Percentiles rank a stretch among this genome's conserved stretches.
Evolutionary conservation across 78 protist species (phyloP).

Genomic region (slime mould (Dictyostelium discoideum)): DNA sequence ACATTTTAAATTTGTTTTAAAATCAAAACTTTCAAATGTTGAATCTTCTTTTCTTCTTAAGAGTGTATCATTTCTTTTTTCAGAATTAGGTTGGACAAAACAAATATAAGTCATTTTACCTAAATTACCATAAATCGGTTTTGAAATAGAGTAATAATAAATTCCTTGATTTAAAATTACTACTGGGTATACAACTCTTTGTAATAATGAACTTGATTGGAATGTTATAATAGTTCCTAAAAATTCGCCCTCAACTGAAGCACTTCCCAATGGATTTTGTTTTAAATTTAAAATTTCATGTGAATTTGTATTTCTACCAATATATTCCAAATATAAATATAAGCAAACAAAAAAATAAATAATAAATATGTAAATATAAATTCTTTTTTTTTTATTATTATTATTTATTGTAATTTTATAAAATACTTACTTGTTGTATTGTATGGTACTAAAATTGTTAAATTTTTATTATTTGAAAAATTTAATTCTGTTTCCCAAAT

Average conservation of each 20-base stretch:
- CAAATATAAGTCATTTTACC: background rate
- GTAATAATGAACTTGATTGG: background rate
- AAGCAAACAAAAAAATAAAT: too few relatives aligned
- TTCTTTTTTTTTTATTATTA: too few relatives aligned
- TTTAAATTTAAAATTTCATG: too few relatives aligned
- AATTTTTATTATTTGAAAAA: background rate
- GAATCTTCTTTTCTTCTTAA: background rate
- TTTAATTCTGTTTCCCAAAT: background rate
- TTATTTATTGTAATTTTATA: too few relatives aligned
- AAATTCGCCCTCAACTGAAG: background rate
- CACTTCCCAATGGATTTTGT: too few relatives aligned
- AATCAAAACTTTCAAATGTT: background rate
- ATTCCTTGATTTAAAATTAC: background rate
- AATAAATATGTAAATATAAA: too few relatives aligned
- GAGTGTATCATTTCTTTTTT: background rate
- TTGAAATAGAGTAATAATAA: background rate
- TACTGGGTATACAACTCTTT: background rate
- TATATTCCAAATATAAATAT: too few relatives aligned
- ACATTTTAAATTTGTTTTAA: background rate
- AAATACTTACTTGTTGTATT: background rate
- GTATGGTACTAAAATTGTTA: background rate
- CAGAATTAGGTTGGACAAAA: background rate
- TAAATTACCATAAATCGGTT: background rate
- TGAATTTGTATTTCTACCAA: too few relatives aligned
- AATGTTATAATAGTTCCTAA: background rate